phyloP scores from a whole-genome alignment of 108 stramenopile species.

The Aurantiochytrium sp. region DNA sequence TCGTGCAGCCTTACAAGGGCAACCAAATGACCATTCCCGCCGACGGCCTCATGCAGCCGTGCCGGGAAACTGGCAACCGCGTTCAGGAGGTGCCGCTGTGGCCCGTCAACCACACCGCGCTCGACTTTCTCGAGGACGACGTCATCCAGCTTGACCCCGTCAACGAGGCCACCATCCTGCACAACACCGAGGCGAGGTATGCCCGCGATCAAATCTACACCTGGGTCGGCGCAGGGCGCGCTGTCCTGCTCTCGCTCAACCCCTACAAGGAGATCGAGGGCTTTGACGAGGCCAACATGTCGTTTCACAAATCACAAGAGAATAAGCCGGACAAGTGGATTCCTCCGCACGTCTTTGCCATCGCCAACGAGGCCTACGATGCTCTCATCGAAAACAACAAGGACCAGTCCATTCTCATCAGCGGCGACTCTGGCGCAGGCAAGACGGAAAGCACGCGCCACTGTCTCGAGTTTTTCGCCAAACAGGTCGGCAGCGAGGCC shows the following conservation, averaged over 20 bases:
- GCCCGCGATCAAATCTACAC: slow-evolving; percentile 42
- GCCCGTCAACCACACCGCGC: neutral
- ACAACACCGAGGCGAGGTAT: slow-evolving; percentile 45
- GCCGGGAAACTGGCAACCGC: neutral
- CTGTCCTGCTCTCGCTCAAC: slow-evolving; percentile 35
- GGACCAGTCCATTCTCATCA: slow-evolving; percentile 54
- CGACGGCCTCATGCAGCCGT: neutral
- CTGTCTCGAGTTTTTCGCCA: slow-evolving; percentile 55
- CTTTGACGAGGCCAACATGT: neutral
- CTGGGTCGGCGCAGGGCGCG: slow-evolving; percentile 42
- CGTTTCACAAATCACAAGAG: neutral
- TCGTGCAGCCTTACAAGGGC: neutral
- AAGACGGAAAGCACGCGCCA: slow-evolving; percentile 65
- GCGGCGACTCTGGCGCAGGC: slow-evolving; percentile 58
- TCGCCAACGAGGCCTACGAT: slow-evolving; percentile 66
- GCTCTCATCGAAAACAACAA: slow-evolving; percentile 52
- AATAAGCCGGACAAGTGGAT: neutral
- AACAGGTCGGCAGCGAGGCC: neutral
- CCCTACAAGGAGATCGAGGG: slow-evolving; percentile 25
- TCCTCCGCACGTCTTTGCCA: slow-evolving; percentile 65
- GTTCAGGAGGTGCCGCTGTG: neutral
- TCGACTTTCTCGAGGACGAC: slow-evolving; percentile 35
- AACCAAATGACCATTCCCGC: neutral
- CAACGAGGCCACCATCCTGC: slow-evolving; percentile 52
- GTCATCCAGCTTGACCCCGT: slow-evolving; percentile 43